Conservation (phyloP, 2,329 filamentous ascomycete genomes). For the Pseudocercospora fuligena region DNA sequence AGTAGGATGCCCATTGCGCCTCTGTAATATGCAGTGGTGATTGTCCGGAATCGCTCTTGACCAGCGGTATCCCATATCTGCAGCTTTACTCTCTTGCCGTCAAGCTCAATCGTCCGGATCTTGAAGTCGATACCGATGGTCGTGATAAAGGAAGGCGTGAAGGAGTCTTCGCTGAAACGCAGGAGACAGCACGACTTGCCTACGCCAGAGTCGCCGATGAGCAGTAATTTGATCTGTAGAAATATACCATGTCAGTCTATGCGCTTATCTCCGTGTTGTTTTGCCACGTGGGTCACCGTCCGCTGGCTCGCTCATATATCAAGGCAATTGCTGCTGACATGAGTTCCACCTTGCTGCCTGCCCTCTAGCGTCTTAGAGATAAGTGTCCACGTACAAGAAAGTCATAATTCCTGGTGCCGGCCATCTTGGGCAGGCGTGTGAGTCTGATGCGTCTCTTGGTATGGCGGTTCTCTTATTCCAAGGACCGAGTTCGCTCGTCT, state of each 20-base stretch:
- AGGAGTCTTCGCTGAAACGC: conserved; percentile 96
- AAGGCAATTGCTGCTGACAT: background rate
- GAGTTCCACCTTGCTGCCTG: background rate
- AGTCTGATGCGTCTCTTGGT: background rate
- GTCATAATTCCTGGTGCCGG: conserved; percentile 97
- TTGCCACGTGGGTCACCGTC: background rate
- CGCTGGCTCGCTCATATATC: background rate
- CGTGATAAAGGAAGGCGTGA: conserved; percentile 96
- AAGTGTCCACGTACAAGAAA: conserved; percentile 74
- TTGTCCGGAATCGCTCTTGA: conserved; percentile 97
- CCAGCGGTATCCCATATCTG: conserved; percentile 99
- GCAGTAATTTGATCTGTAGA: conserved; percentile 74
- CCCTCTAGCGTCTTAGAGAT: background rate
- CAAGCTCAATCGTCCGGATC: conserved; percentile 97
- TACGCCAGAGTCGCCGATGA: conserved; percentile 95
- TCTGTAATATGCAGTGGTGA: conserved; percentile 97
- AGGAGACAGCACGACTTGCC: conserved; percentile 97
- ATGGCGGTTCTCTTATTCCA: background rate
- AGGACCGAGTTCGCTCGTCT: background rate
- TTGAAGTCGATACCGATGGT: conserved; percentile 99
- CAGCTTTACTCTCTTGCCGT: conserved; percentile 97
- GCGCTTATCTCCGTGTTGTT: background rate
- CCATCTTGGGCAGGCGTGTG: conserved; percentile 63
- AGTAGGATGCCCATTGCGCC: conserved; percentile 98
- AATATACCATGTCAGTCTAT: background rate